A percentile compares a stretch with the other conserved stretches of the same genome.
Evolutionary conservation across 768 basidiomycete genomes (phyloP).

Genomic region (Pleurotus ostreatus): DNA sequence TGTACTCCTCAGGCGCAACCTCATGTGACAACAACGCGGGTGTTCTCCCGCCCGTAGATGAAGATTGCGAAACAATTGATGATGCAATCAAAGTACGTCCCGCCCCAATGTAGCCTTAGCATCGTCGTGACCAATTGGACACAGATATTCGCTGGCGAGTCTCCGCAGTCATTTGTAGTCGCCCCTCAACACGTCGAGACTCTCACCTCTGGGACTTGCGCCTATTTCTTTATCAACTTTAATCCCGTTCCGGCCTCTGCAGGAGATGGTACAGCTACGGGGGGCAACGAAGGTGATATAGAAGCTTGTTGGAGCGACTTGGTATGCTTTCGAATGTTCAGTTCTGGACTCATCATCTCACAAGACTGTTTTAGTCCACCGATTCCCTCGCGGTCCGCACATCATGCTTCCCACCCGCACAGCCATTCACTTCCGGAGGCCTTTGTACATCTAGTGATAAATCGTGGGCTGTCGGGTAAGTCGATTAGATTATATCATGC

Average conservation of each 20-base stretch:
- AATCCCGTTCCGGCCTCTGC: no score
- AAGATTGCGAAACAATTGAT: slow-evolving; percentile 3
- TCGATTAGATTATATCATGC: no score
- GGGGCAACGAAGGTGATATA: background rate
- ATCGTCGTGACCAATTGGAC: background rate
- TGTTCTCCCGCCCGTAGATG: slow-evolving; percentile 4
- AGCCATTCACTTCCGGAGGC: slow-evolving; percentile 8
- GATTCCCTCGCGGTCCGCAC: background rate
- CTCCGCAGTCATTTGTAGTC: slow-evolving; percentile 1
- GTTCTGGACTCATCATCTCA: background rate
- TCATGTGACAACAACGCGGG: slow-evolving; percentile 7
- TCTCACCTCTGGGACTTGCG: slow-evolving; percentile 7
- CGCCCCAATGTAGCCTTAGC: background rate
- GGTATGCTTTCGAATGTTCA: background rate
- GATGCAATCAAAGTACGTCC: background rate
- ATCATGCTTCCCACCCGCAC: slow-evolving; percentile 8
- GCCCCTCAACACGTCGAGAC: slow-evolving; percentile 4
- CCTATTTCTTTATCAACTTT: slow-evolving; percentile 6
- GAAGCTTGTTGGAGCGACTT: slow-evolving; percentile 1
- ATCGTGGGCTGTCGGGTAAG: no score
- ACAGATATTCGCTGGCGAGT: background rate
- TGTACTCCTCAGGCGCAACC: background rate
- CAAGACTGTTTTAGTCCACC: background rate
- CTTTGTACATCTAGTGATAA: background rate
- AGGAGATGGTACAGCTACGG: no score